phyloP scores from a whole-genome alignment of 139 green algal species.

The Micractinium sp. region DNA sequence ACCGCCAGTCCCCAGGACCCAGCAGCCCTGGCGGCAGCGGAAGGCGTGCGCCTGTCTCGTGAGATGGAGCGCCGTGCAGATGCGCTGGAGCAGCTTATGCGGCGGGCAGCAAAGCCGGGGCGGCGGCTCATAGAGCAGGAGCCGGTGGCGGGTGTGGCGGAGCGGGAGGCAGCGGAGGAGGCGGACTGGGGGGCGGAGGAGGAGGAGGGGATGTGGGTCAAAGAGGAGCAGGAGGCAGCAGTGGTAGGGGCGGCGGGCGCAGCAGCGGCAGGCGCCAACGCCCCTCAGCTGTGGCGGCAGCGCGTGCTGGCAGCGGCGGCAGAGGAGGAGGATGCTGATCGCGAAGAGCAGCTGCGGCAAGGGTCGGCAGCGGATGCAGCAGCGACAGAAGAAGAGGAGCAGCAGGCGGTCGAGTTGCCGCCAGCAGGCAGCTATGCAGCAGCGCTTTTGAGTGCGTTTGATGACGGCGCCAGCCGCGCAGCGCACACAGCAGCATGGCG shows the following conservation, averaged over 20 bases:
- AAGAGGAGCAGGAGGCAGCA: neutral
- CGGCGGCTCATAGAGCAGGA: neutral
- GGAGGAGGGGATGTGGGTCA: neutral
- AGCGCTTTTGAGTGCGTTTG: neutral
- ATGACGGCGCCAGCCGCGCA: neutral
- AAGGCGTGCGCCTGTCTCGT: neutral
- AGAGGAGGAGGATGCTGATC: neutral
- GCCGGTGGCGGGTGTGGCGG: neutral
- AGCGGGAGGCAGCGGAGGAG: neutral
- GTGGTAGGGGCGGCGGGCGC: no score
- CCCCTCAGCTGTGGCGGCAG: neutral
- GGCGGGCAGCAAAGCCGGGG: neutral
- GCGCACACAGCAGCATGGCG: slow-evolving; percentile 8
- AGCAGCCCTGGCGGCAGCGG: neutral
- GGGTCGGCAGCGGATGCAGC: neutral
- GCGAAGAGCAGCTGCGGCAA: neutral
- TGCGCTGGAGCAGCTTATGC: neutral
- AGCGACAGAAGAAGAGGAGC: neutral
- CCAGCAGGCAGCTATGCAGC: slow-evolving; percentile 11
- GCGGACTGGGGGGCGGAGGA: neutral
- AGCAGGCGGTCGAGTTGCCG: neutral
- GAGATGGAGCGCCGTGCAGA: neutral
- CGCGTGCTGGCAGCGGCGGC: neutral
- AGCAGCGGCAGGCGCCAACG: neutral
- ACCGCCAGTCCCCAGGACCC: neutral